Percentiles rank a stretch among this genome's conserved stretches.
These are phyloP conservation scores for Pholiota molesta DNA, from an alignment of 768 basidiomycete species.

Conservation along the genomic window DNA sequence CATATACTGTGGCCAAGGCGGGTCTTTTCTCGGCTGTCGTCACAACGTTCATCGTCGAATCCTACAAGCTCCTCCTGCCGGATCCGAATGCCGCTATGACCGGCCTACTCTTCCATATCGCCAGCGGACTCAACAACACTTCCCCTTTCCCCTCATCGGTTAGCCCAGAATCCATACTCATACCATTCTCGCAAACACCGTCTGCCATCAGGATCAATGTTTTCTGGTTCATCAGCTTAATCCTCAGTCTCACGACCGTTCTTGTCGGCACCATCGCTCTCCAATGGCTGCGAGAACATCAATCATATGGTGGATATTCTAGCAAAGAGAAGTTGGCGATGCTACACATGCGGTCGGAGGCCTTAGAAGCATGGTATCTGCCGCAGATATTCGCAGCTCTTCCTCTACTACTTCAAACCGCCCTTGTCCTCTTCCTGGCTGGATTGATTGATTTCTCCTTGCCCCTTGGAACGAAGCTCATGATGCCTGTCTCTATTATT, in stretches of 20 bases:
- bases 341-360: conserved; percentile 6
- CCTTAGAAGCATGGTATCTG: conserved; percentile 6
- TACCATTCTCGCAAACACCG: not conserved
- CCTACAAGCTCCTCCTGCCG: conserved; percentile 5
- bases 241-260: conserved; percentile 12
- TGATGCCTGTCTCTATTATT: conserved; percentile 13
- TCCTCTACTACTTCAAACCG: conserved; percentile 7
- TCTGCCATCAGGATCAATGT: conserved; percentile 5
- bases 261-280: conserved; percentile 11
- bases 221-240: conserved; percentile 12
- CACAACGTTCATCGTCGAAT: conserved; percentile 10
- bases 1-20: not conserved
- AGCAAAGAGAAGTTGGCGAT: conserved; percentile 1
- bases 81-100: conserved; percentile 2
- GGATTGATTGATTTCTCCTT: conserved; percentile 22
- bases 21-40: conserved; percentile 8
- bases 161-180: not conserved
- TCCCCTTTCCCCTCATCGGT: not conserved
- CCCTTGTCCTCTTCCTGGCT: conserved; percentile 20
- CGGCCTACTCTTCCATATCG: not conserved
- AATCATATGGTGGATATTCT: not conserved
- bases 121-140: not conserved
- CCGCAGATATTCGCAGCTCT: conserved; percentile 9
- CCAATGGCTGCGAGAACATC: conserved; percentile 15
- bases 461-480: conserved; percentile 7